Percentiles rank a stretch among this genome's conserved stretches.
These are phyloP conservation scores for Purshia tridentata DNA, from an alignment of 306 rosid genomes.

Conservation along the genomic window DNA sequence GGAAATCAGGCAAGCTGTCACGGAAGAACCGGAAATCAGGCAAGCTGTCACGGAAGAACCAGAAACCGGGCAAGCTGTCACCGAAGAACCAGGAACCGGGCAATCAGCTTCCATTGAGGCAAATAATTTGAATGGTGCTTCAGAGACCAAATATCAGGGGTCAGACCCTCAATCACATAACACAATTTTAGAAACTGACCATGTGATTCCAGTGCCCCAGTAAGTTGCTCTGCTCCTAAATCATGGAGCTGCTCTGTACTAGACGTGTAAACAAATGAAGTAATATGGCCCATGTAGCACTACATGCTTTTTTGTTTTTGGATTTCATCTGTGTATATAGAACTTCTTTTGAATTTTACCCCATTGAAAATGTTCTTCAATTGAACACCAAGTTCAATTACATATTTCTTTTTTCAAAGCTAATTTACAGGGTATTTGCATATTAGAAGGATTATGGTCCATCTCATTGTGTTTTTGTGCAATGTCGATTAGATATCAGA, in stretches of 20 bases:
- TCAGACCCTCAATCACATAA: background rate
- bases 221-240: background rate
- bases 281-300: background rate
- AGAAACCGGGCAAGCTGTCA: too few relatives aligned
- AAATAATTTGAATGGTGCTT: background rate
- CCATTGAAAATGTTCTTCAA: background rate
- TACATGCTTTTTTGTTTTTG: background rate
- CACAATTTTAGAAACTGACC: background rate
- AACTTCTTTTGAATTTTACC: background rate
- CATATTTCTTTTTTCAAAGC: background rate
- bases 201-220: constrained; percentile 1
- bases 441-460: background rate
- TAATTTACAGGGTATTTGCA: background rate
- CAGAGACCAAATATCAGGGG: background rate
- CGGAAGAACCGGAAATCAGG: background rate
- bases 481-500: too few relatives aligned
- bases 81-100: background rate
- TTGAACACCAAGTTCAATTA: background rate
- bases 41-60: too few relatives aligned
- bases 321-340: background rate
- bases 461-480: background rate
- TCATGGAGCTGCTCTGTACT: background rate
- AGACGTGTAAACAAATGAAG: background rate
- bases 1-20: background rate
- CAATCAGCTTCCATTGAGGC: background rate